Evolutionary conservation across 2,329 filamentous ascomycete genomes (phyloP).

Genomic region (Cladosporium halotolerans): DNA sequence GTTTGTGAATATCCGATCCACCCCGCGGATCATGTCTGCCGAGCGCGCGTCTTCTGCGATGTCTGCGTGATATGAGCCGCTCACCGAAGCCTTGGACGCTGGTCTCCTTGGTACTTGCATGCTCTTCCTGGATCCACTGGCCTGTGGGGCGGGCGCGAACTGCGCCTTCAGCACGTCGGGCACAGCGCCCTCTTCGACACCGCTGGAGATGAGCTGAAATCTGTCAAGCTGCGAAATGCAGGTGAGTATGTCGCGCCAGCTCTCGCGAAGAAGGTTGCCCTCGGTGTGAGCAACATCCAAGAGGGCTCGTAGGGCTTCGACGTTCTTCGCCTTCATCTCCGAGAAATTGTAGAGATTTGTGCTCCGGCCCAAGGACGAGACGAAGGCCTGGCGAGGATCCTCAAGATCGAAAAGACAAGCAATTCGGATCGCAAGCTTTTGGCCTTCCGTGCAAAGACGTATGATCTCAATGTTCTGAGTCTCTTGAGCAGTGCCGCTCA

Average conservation of each 20-base stretch:
- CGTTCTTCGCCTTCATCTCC: conserved; percentile 92
- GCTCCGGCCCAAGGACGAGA: conserved; percentile 84
- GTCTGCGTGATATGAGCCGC: conserved; percentile 56
- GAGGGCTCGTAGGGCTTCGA: conserved; percentile 86
- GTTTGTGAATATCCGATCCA: conserved; percentile 95
- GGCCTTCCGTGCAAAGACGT: conserved; percentile 86
- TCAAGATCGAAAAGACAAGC: conserved; percentile 89
- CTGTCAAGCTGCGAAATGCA: conserved; percentile 94
- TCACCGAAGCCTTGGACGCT: conserved; percentile 39
- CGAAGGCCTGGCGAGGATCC: conserved; percentile 90
- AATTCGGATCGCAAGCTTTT: conserved; percentile 88
- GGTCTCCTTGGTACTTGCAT: conserved; percentile 54
- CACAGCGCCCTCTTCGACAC: conserved; percentile 85
- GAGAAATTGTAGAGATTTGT: conserved; percentile 94
- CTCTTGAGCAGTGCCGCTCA: conserved; percentile 90
- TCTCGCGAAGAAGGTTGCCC: conserved; percentile 79
- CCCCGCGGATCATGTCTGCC: conserved; percentile 83
- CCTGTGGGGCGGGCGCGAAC: conserved; percentile 12
- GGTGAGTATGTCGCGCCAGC: conserved; percentile 92
- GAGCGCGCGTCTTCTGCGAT: conserved; percentile 89
- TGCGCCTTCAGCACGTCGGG: conserved; percentile 80
- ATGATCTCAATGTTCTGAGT: conserved; percentile 89
- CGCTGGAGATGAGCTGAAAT: conserved; percentile 88
- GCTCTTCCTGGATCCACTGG: conserved; percentile 21
- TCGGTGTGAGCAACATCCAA: conserved; percentile 90